Evolutionary conservation across 768 basidiomycete species (phyloP), one percentile per base, ranked within the genome.

Genomic region (Russula virescens): DNA sequence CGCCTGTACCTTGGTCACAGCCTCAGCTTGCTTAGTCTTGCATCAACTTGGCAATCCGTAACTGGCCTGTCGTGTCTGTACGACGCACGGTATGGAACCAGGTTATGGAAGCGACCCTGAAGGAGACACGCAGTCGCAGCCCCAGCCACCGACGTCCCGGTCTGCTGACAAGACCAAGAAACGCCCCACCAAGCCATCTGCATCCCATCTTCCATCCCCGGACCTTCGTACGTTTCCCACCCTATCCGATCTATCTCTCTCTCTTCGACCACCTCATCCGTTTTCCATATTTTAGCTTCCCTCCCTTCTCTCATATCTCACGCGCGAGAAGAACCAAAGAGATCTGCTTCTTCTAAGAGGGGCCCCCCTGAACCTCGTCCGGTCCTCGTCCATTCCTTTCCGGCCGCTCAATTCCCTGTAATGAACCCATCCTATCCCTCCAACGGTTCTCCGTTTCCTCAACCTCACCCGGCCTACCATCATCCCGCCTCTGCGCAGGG

Each of bases 351-450:
- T 1, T 52, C 66, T 1, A 64, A 60, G n/a, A 59, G 58, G 16
- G 72, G 70, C 65, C 72, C 78, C 71, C 71, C 82, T 71, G 72
- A 74, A 68, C 43, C 73, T 71, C 73, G 72, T 65, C 68, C 71
- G 42, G 70, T 69, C 53, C 72, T 75, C 61, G 78, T 81, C 65
- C 83, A 81, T 68, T 80, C 83, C 18, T 85, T 84, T 72, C 82
- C 83, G 51, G 38, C 64, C 47, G 60, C 73, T 54, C 76, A 81
- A 10, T 83, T 81, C 50, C 76, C 71, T 69, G 78, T 84, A 72
- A 89, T 89, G 87, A 90, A 89, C 72, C 83, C 84, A 57, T 75
- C 81, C 62, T 90, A 88, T 68, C 80, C 85, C 26, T 75, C 83
- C 66, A 84, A 82, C 69, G 81, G 83, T 63, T 78, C 85, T 60